Evolutionary conservation across 176 grass and related monocot genomes (phyloP), one percentile per base, ranked within the genome.

Genomic region (Musa beccarii): DNA sequence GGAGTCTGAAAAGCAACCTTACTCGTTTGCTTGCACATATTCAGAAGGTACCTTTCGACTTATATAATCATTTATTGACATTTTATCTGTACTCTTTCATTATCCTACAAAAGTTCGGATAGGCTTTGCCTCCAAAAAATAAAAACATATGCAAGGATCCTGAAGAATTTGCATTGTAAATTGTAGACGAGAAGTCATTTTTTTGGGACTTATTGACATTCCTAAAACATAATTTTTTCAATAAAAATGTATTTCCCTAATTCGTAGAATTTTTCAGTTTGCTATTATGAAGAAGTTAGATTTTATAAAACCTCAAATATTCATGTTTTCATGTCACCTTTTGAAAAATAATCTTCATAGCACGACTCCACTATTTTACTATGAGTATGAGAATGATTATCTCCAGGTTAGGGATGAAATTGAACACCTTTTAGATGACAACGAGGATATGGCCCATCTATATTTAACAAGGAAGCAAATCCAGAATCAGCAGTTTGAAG

Each of bases 381-480:
- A 16, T 43, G 14, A 61, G 2, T 8, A 61, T 10, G 16, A 74
- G 4, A 74, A 2, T 73, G 4, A 17, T 66, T 25, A 12, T 77
- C 0, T 23, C 51, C 83, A 99, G 96, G 91, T 89, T 72, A 89
- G 96, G 76, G 90, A 99, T 83, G 96, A 99, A 87, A 99, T 99
- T 74, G 96, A 99, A 86, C 96, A 99, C 78, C 88, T 99, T 82
- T 84, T 99, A 76, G 96, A 95, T 84, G 96, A 99, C 76, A 93
- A 94, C 43, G 86, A 92, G 80, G 91, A 99, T 72, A 99, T 99
- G 96, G 84, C 83, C 57, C 83, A 99, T 87, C 56, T 99, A 70
- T 99, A 99, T 89, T 67, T 95, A 74, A 95, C 96, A 84, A 89
- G 96, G 75, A 99, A 99, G 74, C 96, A 99, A 83, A 84, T 84